Base-by-base conservation (phyloP, 768 basidiomycete genomes). In the Mycena crocata region DNA sequence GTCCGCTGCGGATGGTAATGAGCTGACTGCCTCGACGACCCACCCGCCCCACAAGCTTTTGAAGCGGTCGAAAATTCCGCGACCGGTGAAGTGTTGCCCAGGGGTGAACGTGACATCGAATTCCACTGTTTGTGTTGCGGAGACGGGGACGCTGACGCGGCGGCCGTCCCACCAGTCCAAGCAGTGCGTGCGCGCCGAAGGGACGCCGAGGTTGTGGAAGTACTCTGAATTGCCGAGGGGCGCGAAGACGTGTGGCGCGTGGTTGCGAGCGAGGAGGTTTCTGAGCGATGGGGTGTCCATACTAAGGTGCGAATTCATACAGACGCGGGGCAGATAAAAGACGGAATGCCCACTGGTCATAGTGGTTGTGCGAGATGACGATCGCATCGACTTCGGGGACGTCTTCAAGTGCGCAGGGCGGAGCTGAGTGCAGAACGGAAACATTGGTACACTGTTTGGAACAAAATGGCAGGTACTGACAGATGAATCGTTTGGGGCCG, bases 31-130 rank as follows among this genome's bases (percentile, higher is more conserved):
- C 70, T 88, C 84, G 24, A 92, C 76, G 42, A 81, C 86, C 90
- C 90, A 93, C 39, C 86, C 85, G 0, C 86, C 83, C 91, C 91
- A 93, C 12, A 92, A 82, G 0, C 86, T 82, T 61, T 84, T 83
- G 76, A 84, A 88, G 50, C 81, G 76, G 73, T 92, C 90, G 46
- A 79, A 78, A 4, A 83, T 34, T 0, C 78, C 75, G 46, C 90
- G 81, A 3, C 84, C 85, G 5, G 88, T 86, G 67, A 86, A 83
- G 76, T 93, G 92, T 74, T 93, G 92, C 34, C 83, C 82, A 0
- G 90, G 90, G 2, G 87, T 88, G 73, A 87, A 89, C 1, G 86
- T 87, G 21, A 90, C 74, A 54, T 84, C 81, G 52, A 89, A 78
- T 7, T 78, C 55, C 21, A 74, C 68, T 5, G 57, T 61, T 10